Conservation (phyloP, 208 protist genomes). For the Trypanosoma lewisi region DNA sequence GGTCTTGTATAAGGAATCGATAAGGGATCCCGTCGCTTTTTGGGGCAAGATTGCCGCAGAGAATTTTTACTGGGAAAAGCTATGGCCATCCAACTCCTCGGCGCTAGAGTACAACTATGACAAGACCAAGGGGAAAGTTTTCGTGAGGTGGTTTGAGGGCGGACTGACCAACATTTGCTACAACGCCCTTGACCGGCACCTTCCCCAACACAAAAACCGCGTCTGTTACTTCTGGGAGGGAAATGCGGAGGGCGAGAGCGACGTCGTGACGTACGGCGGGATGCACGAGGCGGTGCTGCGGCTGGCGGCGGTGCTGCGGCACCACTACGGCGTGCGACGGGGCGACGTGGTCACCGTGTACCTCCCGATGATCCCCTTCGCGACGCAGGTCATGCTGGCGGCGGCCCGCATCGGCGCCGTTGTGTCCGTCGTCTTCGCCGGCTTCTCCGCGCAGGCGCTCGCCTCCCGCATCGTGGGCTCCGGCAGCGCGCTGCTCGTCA, state of each 20-base stretch:
- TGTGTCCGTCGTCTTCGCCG: constrained; percentile 80
- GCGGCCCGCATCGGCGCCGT: constrained; percentile 96
- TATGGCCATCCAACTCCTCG: constrained; percentile 51
- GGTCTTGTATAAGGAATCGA: constrained; percentile 64
- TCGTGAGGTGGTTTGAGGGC: constrained; percentile 82
- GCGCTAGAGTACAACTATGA: constrained; percentile 80
- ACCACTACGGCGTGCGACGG: constrained; percentile 82
- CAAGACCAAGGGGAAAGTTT: constrained; percentile 59
- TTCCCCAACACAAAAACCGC: constrained; percentile 56
- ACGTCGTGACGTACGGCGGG: constrained; percentile 82
- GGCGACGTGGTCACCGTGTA: constrained; percentile 96
- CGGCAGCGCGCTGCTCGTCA: constrained; percentile 68
- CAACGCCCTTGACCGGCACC: constrained; percentile 87
- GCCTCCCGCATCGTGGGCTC: constrained; percentile 61
- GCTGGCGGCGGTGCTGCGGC: constrained; percentile 90
- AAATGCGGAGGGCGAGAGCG: constrained; percentile 57
- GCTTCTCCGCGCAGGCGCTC: constrained; percentile 75
- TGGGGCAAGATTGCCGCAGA: constrained; percentile 61
- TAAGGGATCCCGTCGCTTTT: constrained; percentile 59
- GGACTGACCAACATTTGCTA: constrained; percentile 86
- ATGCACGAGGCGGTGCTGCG: constrained; percentile 78
- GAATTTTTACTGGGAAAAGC: constrained; percentile 70
- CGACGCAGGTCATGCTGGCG: constrained; percentile 93
- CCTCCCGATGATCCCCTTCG: constrained; percentile 95
- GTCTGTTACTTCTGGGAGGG: constrained; percentile 90